Percentiles rank a stretch among this genome's conserved stretches.
These are phyloP conservation scores for Metroxylon sagu DNA, from an alignment of 176 grass and related monocot genomes.

Conservation along the genomic window DNA sequence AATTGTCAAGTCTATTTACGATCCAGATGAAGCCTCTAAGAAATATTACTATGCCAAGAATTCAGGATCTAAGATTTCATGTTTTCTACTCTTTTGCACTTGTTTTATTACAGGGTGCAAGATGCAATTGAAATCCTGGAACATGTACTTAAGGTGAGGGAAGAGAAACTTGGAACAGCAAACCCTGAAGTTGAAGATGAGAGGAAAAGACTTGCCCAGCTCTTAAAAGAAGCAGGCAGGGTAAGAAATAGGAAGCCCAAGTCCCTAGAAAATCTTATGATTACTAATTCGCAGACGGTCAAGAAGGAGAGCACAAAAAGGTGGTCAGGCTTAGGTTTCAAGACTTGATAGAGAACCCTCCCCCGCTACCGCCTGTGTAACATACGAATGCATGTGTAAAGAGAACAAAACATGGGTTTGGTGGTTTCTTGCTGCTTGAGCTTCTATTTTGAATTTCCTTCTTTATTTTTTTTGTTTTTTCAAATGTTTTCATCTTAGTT, in stretches of 20 bases:
- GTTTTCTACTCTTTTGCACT: too few relatives aligned
- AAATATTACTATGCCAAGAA: not conserved
- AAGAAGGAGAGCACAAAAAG: constrained; percentile 76
- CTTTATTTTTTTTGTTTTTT: not conserved
- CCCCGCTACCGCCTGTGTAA: constrained; percentile 32
- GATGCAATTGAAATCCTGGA: constrained; percentile 92
- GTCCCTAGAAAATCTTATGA: constrained; percentile 72
- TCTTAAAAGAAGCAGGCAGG: constrained; percentile 76
- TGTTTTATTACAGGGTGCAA: constrained; percentile 46
- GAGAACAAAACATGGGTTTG: constrained; percentile 11
- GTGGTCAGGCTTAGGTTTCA: constrained; percentile 91
- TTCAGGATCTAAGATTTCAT: too few relatives aligned
- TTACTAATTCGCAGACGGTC: constrained; percentile 24
- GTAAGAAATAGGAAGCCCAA: constrained; percentile 77
- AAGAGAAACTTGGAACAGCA: constrained; percentile 86
- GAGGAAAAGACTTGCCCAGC: constrained; percentile 67
- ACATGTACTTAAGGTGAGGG: constrained; percentile 80
- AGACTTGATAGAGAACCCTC: constrained; percentile 27
- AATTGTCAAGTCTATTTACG: too few relatives aligned
- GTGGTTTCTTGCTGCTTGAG: constrained; percentile 45
- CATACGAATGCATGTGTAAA: constrained; percentile 55
- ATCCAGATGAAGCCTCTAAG: too few relatives aligned
- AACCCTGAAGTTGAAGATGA: constrained; percentile 94
- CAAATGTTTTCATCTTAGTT: too few relatives aligned
- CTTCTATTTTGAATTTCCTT: constrained; percentile 12